Percentiles rank a stretch among this genome's conserved stretches.
Evolutionary conservation across 2,329 filamentous ascomycete species (phyloP).

Genomic region (Parafenestella ontariensis): DNA sequence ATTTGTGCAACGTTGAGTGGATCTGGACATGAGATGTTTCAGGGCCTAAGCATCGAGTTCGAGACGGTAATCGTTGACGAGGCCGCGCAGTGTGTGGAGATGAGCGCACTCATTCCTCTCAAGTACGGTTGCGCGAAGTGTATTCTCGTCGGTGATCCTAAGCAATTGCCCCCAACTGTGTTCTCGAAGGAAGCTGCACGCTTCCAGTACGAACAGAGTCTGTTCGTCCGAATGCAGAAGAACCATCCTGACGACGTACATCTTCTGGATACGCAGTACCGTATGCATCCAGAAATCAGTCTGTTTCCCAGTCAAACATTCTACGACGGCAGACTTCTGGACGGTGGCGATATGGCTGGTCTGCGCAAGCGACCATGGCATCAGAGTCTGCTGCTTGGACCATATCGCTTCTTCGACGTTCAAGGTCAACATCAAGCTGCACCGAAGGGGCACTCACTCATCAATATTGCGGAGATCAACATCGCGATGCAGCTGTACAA

Average conservation of each 20-base stretch:
- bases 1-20: slow-evolving; percentile 95
- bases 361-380: slow-evolving; percentile 88
- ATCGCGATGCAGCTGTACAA: slow-evolving; percentile 87
- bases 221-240: slow-evolving; percentile 97
- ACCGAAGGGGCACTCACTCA: slow-evolving; percentile 83
- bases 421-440: slow-evolving; percentile 84
- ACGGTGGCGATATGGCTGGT: slow-evolving; percentile 81
- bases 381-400: slow-evolving; percentile 77
- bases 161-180: slow-evolving; percentile 94
- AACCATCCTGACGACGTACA: slow-evolving; percentile 90
- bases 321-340: slow-evolving; percentile 85
- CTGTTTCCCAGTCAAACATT: slow-evolving; percentile 88
- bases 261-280: slow-evolving; percentile 95
- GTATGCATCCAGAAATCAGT: slow-evolving; percentile 98
- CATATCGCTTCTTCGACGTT: slow-evolving; percentile 97
- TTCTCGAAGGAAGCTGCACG: slow-evolving; percentile 90
- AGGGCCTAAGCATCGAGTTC: slow-evolving; percentile 91
- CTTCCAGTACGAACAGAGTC: slow-evolving; percentile 95
- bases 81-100: slow-evolving; percentile 95
- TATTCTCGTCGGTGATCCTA: slow-evolving; percentile 95
- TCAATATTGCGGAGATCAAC: slow-evolving; percentile 86
- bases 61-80: slow-evolving; percentile 99
- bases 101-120: slow-evolving; percentile 93
- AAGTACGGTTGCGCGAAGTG: slow-evolving; percentile 98
- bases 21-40: slow-evolving; percentile 97